These are phyloP conservation scores for Nemania diffusa DNA, from an alignment of 2,329 filamentous ascomycete genomes.

Conservation along the genomic window DNA sequence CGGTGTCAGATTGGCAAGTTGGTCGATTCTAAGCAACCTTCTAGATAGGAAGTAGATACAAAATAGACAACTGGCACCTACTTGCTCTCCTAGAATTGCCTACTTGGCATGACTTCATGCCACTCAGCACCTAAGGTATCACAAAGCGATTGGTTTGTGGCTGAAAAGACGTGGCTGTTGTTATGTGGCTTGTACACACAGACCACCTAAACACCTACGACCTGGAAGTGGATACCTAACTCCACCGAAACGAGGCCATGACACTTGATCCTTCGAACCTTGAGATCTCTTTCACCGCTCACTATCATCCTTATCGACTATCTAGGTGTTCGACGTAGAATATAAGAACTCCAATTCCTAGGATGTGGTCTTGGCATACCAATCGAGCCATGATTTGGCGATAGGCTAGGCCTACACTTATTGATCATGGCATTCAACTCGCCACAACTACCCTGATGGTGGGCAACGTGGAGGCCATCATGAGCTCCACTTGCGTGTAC, in stretches of 20 bases:
- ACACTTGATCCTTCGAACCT: neutral
- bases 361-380: neutral
- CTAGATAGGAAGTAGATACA: too few species aligned
- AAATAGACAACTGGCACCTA: neutral
- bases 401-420: neutral
- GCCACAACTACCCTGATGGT: neutral
- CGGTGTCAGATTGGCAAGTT: neutral
- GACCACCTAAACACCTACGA: neutral
- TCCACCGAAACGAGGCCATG: neutral
- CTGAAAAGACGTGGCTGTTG: neutral
- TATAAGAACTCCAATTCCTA: neutral
- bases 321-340: neutral
- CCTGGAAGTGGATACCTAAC: too few species aligned
- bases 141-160: neutral
- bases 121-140: constrained; percentile 3
- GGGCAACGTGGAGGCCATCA: neutral
- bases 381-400: neutral
- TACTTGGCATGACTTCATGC: constrained; percentile 31
- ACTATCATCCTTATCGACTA: neutral
- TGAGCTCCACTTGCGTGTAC: neutral
- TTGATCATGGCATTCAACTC: neutral
- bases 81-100: constrained; percentile 1
- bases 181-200: neutral
- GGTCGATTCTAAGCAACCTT: neutral
- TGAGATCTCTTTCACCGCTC: neutral